Percentiles rank a stretch among this genome's conserved stretches.
These are phyloP conservation scores for Cladosporium sphaerospermum DNA, from an alignment of 2,329 filamentous ascomycete genomes.

Conservation along the genomic window DNA sequence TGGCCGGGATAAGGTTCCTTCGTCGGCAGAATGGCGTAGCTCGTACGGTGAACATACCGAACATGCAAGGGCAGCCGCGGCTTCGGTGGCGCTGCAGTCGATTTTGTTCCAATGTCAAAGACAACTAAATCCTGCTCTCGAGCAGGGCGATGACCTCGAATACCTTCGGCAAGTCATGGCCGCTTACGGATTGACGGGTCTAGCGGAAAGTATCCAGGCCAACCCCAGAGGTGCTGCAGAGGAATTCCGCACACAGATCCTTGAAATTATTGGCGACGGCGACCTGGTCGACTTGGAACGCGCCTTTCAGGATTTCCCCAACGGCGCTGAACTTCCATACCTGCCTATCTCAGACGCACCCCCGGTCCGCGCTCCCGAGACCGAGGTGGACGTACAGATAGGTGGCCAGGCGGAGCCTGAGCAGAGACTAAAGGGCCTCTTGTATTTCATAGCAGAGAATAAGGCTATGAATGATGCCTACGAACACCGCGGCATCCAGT, in stretches of 20 bases:
- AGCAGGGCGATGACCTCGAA: background rate
- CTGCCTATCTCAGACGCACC: slow-evolving; percentile 7
- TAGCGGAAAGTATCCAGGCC: background rate
- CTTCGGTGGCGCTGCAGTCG: background rate
- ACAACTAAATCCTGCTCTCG: background rate
- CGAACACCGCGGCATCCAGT: slow-evolving; percentile 85
- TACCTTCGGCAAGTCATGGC: background rate
- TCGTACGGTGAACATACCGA: background rate
- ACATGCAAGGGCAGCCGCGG: background rate
- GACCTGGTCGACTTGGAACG: background rate
- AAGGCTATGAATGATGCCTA: slow-evolving; percentile 83
- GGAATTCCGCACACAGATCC: background rate
- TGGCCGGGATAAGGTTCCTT: slow-evolving; percentile 2
- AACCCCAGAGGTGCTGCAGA: background rate
- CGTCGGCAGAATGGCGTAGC: slow-evolving; percentile 1
- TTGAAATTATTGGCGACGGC: background rate
- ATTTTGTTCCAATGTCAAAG: background rate
- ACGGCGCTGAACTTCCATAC: slow-evolving; percentile 5
- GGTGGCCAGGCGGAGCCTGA: slow-evolving; percentile 18
- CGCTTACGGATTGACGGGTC: background rate
- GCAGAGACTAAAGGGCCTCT: slow-evolving; percentile 42
- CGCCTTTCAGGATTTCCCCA: slow-evolving; percentile 13
- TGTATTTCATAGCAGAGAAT: slow-evolving; percentile 91
- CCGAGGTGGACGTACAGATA: background rate
- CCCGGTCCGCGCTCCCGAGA: background rate